phyloP scores from a whole-genome alignment of 2,329 filamentous ascomycete species.

The Aquanectria penicillioides region DNA sequence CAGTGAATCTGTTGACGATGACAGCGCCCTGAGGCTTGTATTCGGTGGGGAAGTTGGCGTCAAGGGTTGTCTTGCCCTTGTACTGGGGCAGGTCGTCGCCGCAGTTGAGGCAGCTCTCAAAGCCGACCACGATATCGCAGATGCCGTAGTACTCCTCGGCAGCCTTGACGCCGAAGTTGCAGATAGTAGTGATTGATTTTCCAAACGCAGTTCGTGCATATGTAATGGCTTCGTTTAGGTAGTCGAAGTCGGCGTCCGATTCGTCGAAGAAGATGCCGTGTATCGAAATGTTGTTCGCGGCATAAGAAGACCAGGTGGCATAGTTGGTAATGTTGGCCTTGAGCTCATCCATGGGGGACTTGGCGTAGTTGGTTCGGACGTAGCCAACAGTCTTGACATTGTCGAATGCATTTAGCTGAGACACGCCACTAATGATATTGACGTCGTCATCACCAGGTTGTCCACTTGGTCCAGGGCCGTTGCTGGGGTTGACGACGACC shows the following conservation, averaged over 20 bases:
- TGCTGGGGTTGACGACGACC: conserved; percentile 33
- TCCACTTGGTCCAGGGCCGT: conserved; percentile 31
- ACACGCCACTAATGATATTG: conserved; percentile 35
- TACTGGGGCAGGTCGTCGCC: conserved; percentile 26
- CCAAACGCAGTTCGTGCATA: conserved; percentile 22
- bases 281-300: conserved; percentile 23
- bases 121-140: conserved; percentile 39
- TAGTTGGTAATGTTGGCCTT: conserved; percentile 34
- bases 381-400: conserved; percentile 39
- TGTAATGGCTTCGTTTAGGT: conserved; percentile 29
- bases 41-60: conserved; percentile 24
- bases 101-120: conserved; percentile 40
- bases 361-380: conserved; percentile 33
- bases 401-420: conserved; percentile 30
- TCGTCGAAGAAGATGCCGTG: conserved; percentile 40
- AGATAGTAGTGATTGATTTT: conserved; percentile 26
- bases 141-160: conserved; percentile 31
- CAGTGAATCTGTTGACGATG: conserved; percentile 32
- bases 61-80: conserved; percentile 25
- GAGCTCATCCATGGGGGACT: conserved; percentile 28
- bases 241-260: conserved; percentile 18
- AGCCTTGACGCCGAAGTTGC: conserved; percentile 35
- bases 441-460: conserved; percentile 32
- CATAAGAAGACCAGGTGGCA: conserved; percentile 29
- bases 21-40: conserved; percentile 20